Conservation (phyloP, 1,284 basidiomycete genomes). For the Microbotryomycetes sp. region DNA sequence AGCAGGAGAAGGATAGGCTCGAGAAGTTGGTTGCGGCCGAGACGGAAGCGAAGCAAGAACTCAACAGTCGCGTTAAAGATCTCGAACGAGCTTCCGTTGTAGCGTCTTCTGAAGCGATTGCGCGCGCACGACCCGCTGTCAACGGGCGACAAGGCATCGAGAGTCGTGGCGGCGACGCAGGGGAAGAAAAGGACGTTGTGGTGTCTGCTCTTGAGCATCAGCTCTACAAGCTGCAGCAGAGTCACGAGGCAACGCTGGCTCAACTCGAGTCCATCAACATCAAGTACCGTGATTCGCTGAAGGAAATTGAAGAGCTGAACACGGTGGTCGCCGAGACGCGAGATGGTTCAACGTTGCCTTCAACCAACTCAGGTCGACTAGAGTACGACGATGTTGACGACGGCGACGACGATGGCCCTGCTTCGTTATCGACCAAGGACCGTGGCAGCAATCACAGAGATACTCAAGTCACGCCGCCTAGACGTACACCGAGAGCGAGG, state of each 20-base stretch:
- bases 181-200: slow-evolving; percentile 8
- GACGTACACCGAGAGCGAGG: not conserved
- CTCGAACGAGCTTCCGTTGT: slow-evolving; percentile 12
- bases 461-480: not conserved
- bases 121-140: not conserved
- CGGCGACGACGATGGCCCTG: slow-evolving; percentile 2
- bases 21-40: slow-evolving; percentile 38
- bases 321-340: slow-evolving; percentile 22
- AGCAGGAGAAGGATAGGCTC: slow-evolving; percentile 58
- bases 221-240: slow-evolving; percentile 43
- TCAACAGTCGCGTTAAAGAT: slow-evolving; percentile 22
- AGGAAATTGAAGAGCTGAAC: slow-evolving; percentile 72
- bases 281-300: slow-evolving; percentile 82
- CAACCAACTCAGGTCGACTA: slow-evolving; percentile 2
- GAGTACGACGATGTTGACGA: slow-evolving; percentile 20
- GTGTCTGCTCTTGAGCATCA: slow-evolving; percentile 14
- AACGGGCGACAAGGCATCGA: not conserved
- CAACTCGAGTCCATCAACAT: slow-evolving; percentile 68
- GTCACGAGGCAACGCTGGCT: slow-evolving; percentile 58
- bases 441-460: not conserved
- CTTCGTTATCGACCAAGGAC: slow-evolving; percentile 3
- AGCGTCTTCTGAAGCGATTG: not conserved
- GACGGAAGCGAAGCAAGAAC: slow-evolving; percentile 23
- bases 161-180: slow-evolving; percentile 10
- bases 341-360: slow-evolving; percentile 9